A percentile compares a stretch with the other conserved stretches of the same genome.
phyloP scores from a whole-genome alignment of 2,329 filamentous ascomycete genomes.

The Ophiostoma perfectum region DNA sequence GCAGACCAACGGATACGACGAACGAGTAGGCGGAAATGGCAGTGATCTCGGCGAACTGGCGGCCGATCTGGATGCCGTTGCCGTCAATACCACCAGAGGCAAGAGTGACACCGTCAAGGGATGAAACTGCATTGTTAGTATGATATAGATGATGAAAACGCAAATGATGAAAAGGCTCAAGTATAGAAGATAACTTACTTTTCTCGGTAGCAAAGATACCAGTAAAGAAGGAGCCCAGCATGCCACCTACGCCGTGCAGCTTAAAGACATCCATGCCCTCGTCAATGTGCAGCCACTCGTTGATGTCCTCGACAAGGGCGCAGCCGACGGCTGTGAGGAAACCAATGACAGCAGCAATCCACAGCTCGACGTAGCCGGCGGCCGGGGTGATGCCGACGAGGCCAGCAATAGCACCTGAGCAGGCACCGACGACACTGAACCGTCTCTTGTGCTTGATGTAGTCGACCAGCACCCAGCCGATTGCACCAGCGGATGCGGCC shows the following conservation, averaged over 20 bases:
- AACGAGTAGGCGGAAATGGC: constrained; percentile 63
- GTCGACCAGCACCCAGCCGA: constrained; percentile 81
- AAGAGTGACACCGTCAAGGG: constrained; percentile 60
- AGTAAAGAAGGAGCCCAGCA: constrained; percentile 72
- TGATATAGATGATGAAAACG: too few species aligned
- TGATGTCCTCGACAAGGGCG: constrained; percentile 85
- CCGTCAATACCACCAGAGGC: constrained; percentile 65
- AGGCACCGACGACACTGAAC: constrained; percentile 92
- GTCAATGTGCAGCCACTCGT: constrained; percentile 68
- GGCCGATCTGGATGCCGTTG: constrained; percentile 66
- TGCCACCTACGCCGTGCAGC: constrained; percentile 79
- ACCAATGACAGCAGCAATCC: constrained; percentile 55
- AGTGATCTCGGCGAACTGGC: constrained; percentile 64
- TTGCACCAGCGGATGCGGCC: constrained; percentile 71
- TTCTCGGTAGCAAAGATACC: constrained; percentile 71
- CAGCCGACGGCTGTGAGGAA: constrained; percentile 58
- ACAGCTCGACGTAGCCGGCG: constrained; percentile 71
- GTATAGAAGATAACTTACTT: constrained; percentile 46
- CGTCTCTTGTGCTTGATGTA: constrained; percentile 82
- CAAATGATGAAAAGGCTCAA: too few species aligned
- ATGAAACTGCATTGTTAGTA: neutral
- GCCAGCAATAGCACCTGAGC: constrained; percentile 80
- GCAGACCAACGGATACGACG: constrained; percentile 60
- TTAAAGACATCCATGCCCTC: constrained; percentile 89
- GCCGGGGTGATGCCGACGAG: constrained; percentile 83